A percentile compares a stretch with the other conserved stretches of the same genome.
Conservation (phyloP, 169 alveolate species). For the Ichthyophthirius multifiliis region DNA sequence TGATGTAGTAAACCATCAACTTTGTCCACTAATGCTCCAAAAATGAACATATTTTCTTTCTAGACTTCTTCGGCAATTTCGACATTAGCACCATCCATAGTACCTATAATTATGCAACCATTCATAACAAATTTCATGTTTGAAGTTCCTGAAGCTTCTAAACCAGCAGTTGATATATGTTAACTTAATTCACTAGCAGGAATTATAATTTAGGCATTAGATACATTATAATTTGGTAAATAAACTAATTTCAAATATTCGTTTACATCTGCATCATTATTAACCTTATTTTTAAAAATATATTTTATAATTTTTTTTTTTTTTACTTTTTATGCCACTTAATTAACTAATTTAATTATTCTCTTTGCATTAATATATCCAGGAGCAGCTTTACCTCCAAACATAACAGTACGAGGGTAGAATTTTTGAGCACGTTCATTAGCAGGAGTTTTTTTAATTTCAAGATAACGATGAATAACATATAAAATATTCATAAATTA, state of each 20-base stretch:
- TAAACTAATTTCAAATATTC: slow-evolving; percentile 86
- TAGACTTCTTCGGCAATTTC: slow-evolving; percentile 95
- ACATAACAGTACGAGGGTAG: slow-evolving; percentile 87
- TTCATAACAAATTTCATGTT: slow-evolving; percentile 96
- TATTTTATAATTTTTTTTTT: not conserved
- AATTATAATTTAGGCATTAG: slow-evolving; percentile 89
- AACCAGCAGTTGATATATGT: slow-evolving; percentile 95
- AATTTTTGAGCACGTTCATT: slow-evolving; percentile 72
- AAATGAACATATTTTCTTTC: slow-evolving; percentile 90
- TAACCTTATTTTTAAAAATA: slow-evolving; percentile 13
- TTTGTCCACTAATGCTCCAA: slow-evolving; percentile 90
- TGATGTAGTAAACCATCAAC: slow-evolving; percentile 78
- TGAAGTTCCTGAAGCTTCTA: slow-evolving; percentile 95
- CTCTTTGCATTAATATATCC: slow-evolving; percentile 92
- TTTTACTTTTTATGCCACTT: slow-evolving; percentile 77
- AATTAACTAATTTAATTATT: slow-evolving; percentile 90
- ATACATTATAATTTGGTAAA: slow-evolving; percentile 93
- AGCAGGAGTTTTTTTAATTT: slow-evolving; percentile 65
- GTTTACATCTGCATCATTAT: slow-evolving; percentile 89
- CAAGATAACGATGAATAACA: slow-evolving; percentile 88
- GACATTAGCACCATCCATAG: slow-evolving; percentile 96
- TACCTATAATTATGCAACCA: slow-evolving; percentile 93
- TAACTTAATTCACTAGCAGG: slow-evolving; percentile 94
- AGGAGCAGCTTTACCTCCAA: slow-evolving; percentile 96
- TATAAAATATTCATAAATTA: slow-evolving; percentile 88